Evolutionary conservation across 1,284 basidiomycete species (phyloP), one percentile per base, ranked within the genome.

Genomic region (Leccinum angustisporum): DNA sequence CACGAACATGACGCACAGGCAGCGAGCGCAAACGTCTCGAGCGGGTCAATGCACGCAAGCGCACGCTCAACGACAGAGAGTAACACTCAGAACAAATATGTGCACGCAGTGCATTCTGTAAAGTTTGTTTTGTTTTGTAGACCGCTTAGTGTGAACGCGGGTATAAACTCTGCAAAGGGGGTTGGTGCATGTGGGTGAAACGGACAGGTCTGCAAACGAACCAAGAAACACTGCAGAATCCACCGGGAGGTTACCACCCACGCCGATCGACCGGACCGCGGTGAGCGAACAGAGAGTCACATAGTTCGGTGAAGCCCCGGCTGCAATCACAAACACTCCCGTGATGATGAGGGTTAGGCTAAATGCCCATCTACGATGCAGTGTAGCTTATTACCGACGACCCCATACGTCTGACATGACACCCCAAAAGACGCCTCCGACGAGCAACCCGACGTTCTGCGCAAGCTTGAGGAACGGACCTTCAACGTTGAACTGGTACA

Each of bases 171-270:
- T 85, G 60, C 2, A 55, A n/a, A 4, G 18, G 33, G 6, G 0
- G 25, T 62, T 61, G 18, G 34, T 9, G 25, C 8, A 13, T 1
- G 18, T 13, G 1, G 10, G 31, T 8, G 13, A 61, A 43, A 54
- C 1, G 5, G 21, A 54, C 5, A 21, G n/a, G 5, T 27, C 3
- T 46, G 33, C 16, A 21, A 25, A 71, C 77, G 66, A 61, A 90
- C 90, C 87, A 13, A 93, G 80, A 70, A 91, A 90, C 56, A 93
- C 86, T 0, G 90, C 86, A 14, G 89, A 88, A 71, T 94, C 91
- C 6, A 94, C 90, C 0, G 91, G 87, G 53, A 89, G 72, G 68
- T 90, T 90, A n/a, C 86, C 86, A 40, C 83, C 91, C 2, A 86
- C 90, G 2, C 88, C 87, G 5, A 88, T 73, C 3, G 84, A 84